Conservation (phyloP, 2,329 filamentous ascomycete genomes). For the Cladosporium sp. region DNA sequence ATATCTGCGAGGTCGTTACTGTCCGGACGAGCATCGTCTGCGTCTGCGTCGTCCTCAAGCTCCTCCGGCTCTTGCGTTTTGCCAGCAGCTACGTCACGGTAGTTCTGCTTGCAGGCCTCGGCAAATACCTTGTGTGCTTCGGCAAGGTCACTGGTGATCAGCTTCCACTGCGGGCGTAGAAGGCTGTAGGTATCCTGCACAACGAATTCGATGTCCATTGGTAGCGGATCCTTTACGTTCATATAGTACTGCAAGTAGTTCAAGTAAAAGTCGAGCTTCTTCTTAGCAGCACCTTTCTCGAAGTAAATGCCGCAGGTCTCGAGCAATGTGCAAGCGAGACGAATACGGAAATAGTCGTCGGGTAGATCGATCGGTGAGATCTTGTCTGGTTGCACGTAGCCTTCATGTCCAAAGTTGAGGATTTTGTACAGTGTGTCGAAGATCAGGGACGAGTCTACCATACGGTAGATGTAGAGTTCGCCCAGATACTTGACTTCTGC, state of each 20-base stretch:
- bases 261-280: conserved; percentile 97
- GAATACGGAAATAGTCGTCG: conserved; percentile 95
- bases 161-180: conserved; percentile 88
- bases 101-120: conserved; percentile 85
- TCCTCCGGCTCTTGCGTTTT: conserved; percentile 72
- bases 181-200: conserved; percentile 87
- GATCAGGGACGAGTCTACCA: conserved; percentile 91
- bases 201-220: conserved; percentile 97
- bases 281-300: conserved; percentile 86
- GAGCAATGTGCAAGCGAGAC: conserved; percentile 81
- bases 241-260: conserved; percentile 98
- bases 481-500: conserved; percentile 95
- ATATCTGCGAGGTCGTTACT: conserved; percentile 61
- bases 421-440: conserved; percentile 96
- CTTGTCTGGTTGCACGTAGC: conserved; percentile 74
- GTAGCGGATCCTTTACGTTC: conserved; percentile 80
- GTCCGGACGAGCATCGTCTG: conserved; percentile 71
- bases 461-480: conserved; percentile 95
- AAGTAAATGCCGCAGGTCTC: conserved; percentile 98
- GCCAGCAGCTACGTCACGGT: conserved; percentile 74
- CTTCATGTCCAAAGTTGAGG: conserved; percentile 83
- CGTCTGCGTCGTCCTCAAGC: conserved; percentile 35
- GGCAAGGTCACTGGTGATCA: conserved; percentile 69
- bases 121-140: conserved; percentile 84
- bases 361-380: conserved; percentile 79